These are phyloP conservation scores for Linnemannia schmuckeri DNA, from an alignment of 192 early-diverging fungal species.

Conservation along the genomic window DNA sequence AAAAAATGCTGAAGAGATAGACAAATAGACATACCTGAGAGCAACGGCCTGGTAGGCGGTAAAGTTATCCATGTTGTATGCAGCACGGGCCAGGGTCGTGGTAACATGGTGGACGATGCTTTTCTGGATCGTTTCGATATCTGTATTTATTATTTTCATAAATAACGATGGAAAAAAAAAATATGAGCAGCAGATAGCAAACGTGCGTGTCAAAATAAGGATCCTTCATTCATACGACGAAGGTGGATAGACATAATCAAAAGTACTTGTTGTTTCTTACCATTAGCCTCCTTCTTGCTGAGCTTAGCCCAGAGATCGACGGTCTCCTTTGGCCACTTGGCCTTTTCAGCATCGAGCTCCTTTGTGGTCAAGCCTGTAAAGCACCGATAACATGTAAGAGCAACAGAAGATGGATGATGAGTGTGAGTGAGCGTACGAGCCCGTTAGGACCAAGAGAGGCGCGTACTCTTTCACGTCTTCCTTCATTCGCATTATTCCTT, in stretches of 20 bases:
- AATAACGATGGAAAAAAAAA: neutral
- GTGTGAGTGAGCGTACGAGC: neutral
- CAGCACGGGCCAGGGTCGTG: conserved; percentile 90
- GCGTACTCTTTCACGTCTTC: neutral
- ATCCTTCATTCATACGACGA: neutral
- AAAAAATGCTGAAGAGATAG: neutral
- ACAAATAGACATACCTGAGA: conserved; percentile 68
- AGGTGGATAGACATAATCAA: neutral
- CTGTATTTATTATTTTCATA: conserved; percentile 51
- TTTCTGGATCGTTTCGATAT: conserved; percentile 80
- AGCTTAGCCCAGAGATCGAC: conserved; percentile 45
- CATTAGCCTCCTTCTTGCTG: conserved; percentile 57
- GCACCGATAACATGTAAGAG: neutral
- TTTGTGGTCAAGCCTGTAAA: conserved; percentile 40
- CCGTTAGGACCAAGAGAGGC: neutral
- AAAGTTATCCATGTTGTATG: conserved; percentile 93
- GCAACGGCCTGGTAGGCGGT: conserved; percentile 94
- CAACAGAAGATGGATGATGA: neutral
- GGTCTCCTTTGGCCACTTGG: conserved; percentile 56
- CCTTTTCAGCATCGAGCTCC: conserved; percentile 50
- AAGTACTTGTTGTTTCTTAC: conserved; percentile 6
- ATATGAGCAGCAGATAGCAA: neutral
- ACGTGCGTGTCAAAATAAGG: neutral
- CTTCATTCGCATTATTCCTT: neutral
- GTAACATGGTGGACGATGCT: conserved; percentile 92